A percentile compares a stretch with the other conserved stretches of the same genome.
These are phyloP conservation scores for Perkinsus olseni DNA, from an alignment of 169 alveolate species.

Conservation along the genomic window DNA sequence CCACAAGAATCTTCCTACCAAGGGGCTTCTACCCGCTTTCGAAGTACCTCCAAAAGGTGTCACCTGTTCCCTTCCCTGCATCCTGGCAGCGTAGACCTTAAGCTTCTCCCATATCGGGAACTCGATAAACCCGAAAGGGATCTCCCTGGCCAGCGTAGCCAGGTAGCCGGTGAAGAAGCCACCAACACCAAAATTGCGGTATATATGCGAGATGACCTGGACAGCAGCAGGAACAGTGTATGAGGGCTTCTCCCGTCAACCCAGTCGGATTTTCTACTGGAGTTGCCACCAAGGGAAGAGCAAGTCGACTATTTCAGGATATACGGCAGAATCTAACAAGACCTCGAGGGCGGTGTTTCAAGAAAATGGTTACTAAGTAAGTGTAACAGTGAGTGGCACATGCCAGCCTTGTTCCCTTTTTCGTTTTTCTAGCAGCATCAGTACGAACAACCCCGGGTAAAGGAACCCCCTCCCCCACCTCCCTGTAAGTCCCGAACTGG, in stretches of 20 bases:
- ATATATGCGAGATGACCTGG: conserved; percentile 8
- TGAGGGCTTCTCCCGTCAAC: too few relatives aligned
- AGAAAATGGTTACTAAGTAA: too few relatives aligned
- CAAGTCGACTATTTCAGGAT: too few relatives aligned
- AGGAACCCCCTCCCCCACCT: conserved; percentile 19
- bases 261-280: too few relatives aligned
- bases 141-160: conserved; percentile 40
- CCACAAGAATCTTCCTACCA: neutral
- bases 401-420: too few relatives aligned
- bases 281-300: too few relatives aligned
- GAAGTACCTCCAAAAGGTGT: neutral
- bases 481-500: neutral
- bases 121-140: conserved; percentile 53
- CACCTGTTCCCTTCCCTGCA: conserved; percentile 6
- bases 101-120: conserved; percentile 45
- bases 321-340: too few relatives aligned
- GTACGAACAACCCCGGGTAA: neutral
- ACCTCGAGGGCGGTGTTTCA: too few relatives aligned
- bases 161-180: conserved; percentile 41
- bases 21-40: neutral
- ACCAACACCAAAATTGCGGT: conserved; percentile 30
- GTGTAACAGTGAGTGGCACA: too few relatives aligned
- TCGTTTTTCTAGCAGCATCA: too few relatives aligned
- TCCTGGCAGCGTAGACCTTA: conserved; percentile 13
- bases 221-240: neutral